Base-by-base conservation (phyloP, 2,329 filamentous ascomycete species). In the Ilyonectria robusta region DNA sequence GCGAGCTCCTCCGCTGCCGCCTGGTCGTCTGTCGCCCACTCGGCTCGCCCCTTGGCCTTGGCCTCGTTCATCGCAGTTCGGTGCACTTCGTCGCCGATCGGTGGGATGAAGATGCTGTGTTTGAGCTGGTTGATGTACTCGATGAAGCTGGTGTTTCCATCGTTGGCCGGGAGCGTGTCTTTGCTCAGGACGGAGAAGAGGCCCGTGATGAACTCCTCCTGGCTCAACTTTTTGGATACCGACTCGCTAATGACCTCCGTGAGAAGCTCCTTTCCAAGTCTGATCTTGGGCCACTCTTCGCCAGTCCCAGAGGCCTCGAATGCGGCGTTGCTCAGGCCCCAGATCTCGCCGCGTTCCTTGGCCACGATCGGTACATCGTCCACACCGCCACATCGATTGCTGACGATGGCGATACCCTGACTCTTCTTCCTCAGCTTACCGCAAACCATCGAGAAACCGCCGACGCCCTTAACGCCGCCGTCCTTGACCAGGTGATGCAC, bases 401-500 rank as follows among this genome's bases (percentile, higher is more conserved):
- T 91, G 56, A 92, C 83, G 59, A 92, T 87, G 8, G 88, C 89
- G 11, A 92, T 79, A 0, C 85, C 86, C 66, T 87, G 82, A 23
- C 85, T 75, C 9, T 82, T 83, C 53, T 78, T 80, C 55, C 81
- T 78, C 72, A 92, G 80, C 73, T 89, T 90, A 9, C 88, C 89
- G 68, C 89, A 91, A n/a, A 91, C 83, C 75, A 92, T 85, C 26
- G 88, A 91, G 76, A 92, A 92, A 0, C 90, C 90, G 7, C 90
- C 90, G 17, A 92, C 88, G 56, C 88, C 89, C 72, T 87, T 87
- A 23, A 90, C 85, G 10, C 87, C 79, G 23, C 82, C 82, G 31
- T 84, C 84, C 46, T 84, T 82, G 55, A 91, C 83, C 72, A 91
- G 81, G 10, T 81, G 80, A 59, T 84, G 75, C 17, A 90, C 86